These are phyloP conservation scores for Podospora pseudoanserina DNA, from an alignment of 495 filamentous ascomycete genomes.

Conservation along the genomic window DNA sequence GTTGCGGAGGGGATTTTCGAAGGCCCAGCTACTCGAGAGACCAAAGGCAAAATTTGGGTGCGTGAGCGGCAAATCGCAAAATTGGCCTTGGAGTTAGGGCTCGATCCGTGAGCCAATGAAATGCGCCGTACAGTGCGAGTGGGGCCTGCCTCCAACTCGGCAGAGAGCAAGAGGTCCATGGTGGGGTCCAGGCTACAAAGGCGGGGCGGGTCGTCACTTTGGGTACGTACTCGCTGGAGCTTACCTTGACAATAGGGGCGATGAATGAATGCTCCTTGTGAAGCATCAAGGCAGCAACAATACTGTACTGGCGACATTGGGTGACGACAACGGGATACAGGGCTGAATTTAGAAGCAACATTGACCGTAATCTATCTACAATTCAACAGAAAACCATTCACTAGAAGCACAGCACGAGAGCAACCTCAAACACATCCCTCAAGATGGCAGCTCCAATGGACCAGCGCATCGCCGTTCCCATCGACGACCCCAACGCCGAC, in stretches of 20 bases:
- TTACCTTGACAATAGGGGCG: neutral
- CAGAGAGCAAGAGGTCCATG: neutral
- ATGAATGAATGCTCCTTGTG: neutral
- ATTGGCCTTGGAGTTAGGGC: slow-evolving; percentile 33
- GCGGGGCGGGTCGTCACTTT: neutral
- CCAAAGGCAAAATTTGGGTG: slow-evolving; percentile 36
- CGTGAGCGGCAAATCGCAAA: slow-evolving; percentile 32
- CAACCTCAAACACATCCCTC: neutral
- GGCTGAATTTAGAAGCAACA: neutral
- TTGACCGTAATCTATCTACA: neutral
- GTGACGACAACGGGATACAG: neutral
- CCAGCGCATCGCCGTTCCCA: slow-evolving; percentile 66
- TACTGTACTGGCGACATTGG: neutral
- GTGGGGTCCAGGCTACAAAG: too few species aligned
- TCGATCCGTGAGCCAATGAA: slow-evolving; percentile 29
- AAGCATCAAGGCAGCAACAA: neutral
- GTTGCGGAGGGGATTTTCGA: slow-evolving; percentile 34
- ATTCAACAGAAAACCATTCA: neutral
- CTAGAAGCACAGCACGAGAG: neutral
- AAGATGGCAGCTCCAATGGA: slow-evolving; percentile 73
- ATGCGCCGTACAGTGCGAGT: neutral
- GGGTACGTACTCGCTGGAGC: neutral
- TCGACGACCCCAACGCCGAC: slow-evolving; percentile 93
- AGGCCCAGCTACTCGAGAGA: slow-evolving; percentile 31
- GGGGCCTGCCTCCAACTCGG: slow-evolving; percentile 1